Base-by-base conservation (phyloP, 768 basidiomycete genomes). In the Xanthoconium stramineum region DNA sequence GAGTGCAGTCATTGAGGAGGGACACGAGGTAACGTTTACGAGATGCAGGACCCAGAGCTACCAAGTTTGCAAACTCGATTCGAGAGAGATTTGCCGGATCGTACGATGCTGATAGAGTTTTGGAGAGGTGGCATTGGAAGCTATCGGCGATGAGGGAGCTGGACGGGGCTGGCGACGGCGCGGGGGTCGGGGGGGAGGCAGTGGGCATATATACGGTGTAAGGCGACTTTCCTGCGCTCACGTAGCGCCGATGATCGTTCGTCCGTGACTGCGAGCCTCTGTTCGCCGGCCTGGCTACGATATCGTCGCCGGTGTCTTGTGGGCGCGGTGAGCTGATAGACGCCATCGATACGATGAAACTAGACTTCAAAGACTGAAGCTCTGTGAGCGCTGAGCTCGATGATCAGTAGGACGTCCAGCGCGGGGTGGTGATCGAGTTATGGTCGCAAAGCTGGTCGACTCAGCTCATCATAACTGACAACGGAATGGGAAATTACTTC, bases 131-230 rank as follows among this genome's bases (percentile, higher is more conserved):
- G 24, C 24, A 24, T 24, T 24, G 58, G 64, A 69, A 48, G 55
- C 51, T 24, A 55, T 64, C 42, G 48, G 59, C 28, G 78, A 81
- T 39, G 78, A 83, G 19, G 77, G 80, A 45, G 75, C 79, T 44
- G 78, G 82, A 1, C 76, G 84, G 15, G 75, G 56, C 68, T 28
- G 84, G 84, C 5, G 83, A 85, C 1, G 83, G 83, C 24, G 82
- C 83, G 14, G 84, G 84, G 0, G 84, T 85, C 5, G 84, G 84
- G 1, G 83, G 84, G 1, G 82, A 80, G 30, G 75, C 71, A 29
- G 82, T 74, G 40, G 83, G 82, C 67, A 83, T 77, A 66, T 78
- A 82, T 7, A 83, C 60, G 5, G 74, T 73, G 1, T 75, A 65
- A 11, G 70, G 55, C 3, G 63, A 54, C 47, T 30, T 61, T 50